These are phyloP conservation scores for Globisporangium ultimum DNA, from an alignment of 352 stramenopile genomes.

Conservation along the genomic window DNA sequence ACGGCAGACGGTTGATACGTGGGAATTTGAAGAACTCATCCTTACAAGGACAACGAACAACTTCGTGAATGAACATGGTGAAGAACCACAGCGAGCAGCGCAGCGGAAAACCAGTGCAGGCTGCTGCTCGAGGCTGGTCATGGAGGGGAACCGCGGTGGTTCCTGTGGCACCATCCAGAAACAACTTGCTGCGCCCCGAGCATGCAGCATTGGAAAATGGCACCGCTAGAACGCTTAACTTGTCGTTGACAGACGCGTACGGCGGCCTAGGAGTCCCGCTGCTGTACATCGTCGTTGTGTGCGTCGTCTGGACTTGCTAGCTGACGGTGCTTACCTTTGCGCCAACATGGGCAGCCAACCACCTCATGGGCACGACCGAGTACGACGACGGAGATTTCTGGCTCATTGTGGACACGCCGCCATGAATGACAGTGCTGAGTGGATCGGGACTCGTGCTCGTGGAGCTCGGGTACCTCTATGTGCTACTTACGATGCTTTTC, in stretches of 20 bases:
- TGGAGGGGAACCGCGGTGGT: too few species aligned
- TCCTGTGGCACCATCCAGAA: too few species aligned
- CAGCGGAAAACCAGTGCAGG: too few species aligned
- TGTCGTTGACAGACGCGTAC: neutral
- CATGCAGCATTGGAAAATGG: neutral
- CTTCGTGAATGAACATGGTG: too few species aligned
- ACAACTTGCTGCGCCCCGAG: too few species aligned
- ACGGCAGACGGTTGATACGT: too few species aligned
- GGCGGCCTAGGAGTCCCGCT: neutral
- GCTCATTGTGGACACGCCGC: neutral
- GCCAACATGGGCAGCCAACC: slow-evolving; percentile 3
- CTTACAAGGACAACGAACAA: too few species aligned
- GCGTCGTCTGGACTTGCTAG: slow-evolving; percentile 4
- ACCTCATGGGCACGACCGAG: slow-evolving; percentile 3
- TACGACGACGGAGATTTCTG: slow-evolving; percentile 11
- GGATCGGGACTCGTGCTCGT: neutral
- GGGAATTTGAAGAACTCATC: too few species aligned
- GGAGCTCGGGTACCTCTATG: neutral
- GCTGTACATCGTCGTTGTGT: neutral
- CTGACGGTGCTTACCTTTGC: neutral
- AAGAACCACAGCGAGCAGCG: too few species aligned
- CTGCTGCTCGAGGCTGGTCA: too few species aligned
- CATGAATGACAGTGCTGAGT: neutral
- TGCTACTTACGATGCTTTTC: neutral
- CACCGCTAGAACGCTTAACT: neutral